Percentiles rank a stretch among this genome's conserved stretches.
These are phyloP conservation scores for Clavulina sp. DNA, from an alignment of 768 basidiomycete genomes.

Conservation along the genomic window DNA sequence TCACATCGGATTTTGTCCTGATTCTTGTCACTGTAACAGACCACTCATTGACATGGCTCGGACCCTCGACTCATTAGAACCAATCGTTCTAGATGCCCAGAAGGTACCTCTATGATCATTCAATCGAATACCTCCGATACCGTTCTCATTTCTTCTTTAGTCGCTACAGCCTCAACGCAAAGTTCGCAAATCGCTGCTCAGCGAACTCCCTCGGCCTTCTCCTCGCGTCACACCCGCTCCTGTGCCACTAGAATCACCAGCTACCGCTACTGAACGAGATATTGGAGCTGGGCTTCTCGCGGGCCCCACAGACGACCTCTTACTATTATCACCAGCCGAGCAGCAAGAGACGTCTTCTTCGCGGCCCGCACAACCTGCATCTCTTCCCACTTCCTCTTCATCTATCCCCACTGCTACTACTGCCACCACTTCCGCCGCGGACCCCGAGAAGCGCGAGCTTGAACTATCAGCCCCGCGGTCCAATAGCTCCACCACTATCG, in stretches of 20 bases:
- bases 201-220: not conserved
- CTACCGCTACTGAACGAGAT: too few species aligned
- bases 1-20: not conserved
- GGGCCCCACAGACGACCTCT: too few species aligned
- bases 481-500: conserved; percentile 9
- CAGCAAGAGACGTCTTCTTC: too few species aligned
- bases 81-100: not conserved
- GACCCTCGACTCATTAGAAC: not conserved
- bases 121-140: too few species aligned
- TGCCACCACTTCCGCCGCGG: not conserved
- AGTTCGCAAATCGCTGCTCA: not conserved
- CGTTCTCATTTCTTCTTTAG: too few species aligned
- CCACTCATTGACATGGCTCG: not conserved
- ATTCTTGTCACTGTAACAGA: not conserved
- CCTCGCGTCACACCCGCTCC: not conserved
- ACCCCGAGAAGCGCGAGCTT: too few species aligned
- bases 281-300: too few species aligned
- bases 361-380: too few species aligned
- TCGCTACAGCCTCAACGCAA: not conserved
- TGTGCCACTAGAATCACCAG: too few species aligned
- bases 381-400: not conserved
- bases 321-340: too few species aligned
- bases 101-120: too few species aligned
- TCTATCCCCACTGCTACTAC: not conserved
- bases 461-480: not conserved